A percentile compares a stretch with the other conserved stretches of the same genome.
These are phyloP conservation scores for Malassezia obtusa DNA, from an alignment of 1,284 basidiomycete genomes.

Conservation along the genomic window DNA sequence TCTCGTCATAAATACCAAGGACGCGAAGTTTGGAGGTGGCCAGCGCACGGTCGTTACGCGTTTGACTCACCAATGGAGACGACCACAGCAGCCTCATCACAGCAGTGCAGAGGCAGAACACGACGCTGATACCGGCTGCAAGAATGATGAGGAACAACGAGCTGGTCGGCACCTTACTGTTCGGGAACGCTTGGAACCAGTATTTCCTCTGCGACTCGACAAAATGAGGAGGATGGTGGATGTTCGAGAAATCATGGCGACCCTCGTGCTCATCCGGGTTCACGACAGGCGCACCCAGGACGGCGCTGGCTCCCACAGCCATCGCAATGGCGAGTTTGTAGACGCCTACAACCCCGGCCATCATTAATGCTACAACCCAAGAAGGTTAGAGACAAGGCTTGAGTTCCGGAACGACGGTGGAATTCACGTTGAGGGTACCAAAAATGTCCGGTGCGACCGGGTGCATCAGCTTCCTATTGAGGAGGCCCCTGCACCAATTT, in stretches of 20 bases:
- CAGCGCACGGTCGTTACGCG: conserved; percentile 5
- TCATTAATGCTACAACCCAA: too few species aligned
- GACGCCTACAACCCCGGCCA: too few species aligned
- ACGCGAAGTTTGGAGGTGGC: conserved; percentile 11
- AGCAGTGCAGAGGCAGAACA: neutral
- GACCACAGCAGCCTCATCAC: neutral
- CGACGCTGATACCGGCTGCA: neutral
- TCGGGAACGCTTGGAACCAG: conserved; percentile 12
- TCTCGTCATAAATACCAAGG: conserved; percentile 8
- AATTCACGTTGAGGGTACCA: too few species aligned
- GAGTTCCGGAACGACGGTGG: too few species aligned
- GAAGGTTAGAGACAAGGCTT: too few species aligned
- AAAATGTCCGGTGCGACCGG: too few species aligned
- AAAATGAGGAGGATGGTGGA: neutral
- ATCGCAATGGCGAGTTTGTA: too few species aligned
- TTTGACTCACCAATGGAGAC: neutral
- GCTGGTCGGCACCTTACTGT: conserved; percentile 5
- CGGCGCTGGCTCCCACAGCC: too few species aligned
- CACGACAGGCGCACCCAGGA: neutral
- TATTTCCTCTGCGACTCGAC: neutral
- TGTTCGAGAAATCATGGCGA: neutral
- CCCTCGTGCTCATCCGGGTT: neutral
- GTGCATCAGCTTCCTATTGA: too few species aligned
- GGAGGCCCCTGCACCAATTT: too few species aligned
- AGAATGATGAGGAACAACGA: neutral